These are phyloP conservation scores for Echium plantagineum DNA, from an alignment of 257 asterid species.

Conservation along the genomic window DNA sequence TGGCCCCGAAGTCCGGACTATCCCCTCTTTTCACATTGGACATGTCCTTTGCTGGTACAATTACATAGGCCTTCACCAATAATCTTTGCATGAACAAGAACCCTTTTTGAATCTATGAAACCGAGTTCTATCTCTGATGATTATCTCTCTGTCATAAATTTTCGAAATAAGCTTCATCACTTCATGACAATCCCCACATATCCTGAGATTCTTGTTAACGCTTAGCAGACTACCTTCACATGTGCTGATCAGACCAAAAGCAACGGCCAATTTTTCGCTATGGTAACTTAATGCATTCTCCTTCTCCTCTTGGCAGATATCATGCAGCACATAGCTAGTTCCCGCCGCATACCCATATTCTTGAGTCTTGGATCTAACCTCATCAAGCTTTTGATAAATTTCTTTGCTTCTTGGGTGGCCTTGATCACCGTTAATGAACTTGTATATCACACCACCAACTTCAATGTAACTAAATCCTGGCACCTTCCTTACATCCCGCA, in stretches of 20 bases:
- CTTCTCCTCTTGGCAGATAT: conserved; percentile 82
- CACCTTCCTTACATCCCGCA: conserved; percentile 53
- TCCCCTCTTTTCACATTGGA: too few species aligned
- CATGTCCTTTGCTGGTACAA: neutral
- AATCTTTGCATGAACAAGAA: conserved; percentile 68
- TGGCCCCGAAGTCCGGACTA: too few species aligned
- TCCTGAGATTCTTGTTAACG: conserved; percentile 82
- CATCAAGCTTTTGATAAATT: conserved; percentile 60
- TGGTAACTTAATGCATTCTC: conserved; percentile 72
- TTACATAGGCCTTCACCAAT: conserved; percentile 39
- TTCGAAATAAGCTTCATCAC: conserved; percentile 73
- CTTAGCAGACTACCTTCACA: conserved; percentile 36
- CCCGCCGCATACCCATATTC: conserved; percentile 66
- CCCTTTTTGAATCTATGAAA: conserved; percentile 76
- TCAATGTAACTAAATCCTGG: conserved; percentile 82
- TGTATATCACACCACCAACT: conserved; percentile 39
- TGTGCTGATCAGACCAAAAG: conserved; percentile 62
- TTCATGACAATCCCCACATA: conserved; percentile 89
- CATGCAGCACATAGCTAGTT: conserved; percentile 76
- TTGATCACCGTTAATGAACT: conserved; percentile 61
- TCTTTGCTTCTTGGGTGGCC: conserved; percentile 46
- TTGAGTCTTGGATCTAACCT: conserved; percentile 38
- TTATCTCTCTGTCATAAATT: conserved; percentile 49
- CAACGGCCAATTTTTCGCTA: conserved; percentile 90
- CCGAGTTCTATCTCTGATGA: conserved; percentile 81